These are phyloP conservation scores for Leishmania aethiopica DNA, from an alignment of 208 protist species.

Conservation along the genomic window DNA sequence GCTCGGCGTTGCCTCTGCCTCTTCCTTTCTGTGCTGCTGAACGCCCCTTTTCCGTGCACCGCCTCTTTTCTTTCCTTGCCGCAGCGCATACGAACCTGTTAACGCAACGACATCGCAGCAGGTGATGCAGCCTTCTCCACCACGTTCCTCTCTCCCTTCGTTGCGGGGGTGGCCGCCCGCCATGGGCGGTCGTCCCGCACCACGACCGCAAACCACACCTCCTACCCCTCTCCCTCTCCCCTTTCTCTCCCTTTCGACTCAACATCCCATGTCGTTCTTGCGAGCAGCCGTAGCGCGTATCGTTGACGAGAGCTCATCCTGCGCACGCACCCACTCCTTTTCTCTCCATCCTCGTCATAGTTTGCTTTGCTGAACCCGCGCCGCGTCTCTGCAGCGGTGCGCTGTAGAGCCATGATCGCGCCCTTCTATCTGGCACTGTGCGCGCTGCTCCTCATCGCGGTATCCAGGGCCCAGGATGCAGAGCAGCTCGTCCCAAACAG, in stretches of 20 bases:
- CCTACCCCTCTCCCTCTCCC: neutral
- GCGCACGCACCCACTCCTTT: neutral
- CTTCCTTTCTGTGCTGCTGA: neutral
- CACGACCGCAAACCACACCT: neutral
- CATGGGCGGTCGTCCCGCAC: neutral
- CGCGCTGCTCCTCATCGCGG: constrained; percentile 2
- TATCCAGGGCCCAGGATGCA: neutral
- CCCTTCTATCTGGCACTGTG: constrained; percentile 1
- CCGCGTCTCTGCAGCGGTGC: neutral
- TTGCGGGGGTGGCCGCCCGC: neutral
- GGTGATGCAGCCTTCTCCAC: neutral
- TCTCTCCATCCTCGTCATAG: too few relatives aligned
- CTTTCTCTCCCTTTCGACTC: neutral
- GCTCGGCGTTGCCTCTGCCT: neutral
- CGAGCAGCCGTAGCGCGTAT: neutral
- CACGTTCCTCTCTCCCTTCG: neutral
- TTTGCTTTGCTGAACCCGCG: neutral
- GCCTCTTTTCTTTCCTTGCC: neutral
- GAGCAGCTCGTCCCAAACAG: constrained; percentile 13
- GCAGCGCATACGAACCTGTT: neutral
- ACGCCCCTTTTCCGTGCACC: neutral
- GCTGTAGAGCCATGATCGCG: neutral
- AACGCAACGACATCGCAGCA: neutral
- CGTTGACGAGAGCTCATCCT: neutral
- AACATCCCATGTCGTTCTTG: neutral